phyloP scores from a whole-genome alignment of 345 rosid species.

The Salix caprea region DNA sequence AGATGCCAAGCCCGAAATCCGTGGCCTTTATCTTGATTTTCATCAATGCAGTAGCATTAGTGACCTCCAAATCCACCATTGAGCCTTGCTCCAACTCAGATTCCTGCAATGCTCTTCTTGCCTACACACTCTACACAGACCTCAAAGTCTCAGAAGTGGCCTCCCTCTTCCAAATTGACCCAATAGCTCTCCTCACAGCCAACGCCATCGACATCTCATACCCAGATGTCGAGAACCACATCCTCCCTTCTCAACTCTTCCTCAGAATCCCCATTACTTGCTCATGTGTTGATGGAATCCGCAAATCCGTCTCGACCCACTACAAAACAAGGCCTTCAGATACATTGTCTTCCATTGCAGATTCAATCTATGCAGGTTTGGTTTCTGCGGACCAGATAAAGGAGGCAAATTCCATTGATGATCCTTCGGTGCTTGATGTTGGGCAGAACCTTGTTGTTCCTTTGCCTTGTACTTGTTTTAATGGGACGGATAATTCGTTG shows the following conservation, averaged over 20 bases:
- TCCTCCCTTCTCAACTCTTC: slow-evolving; percentile 82
- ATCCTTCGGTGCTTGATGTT: slow-evolving; percentile 65
- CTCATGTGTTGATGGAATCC: slow-evolving; percentile 86
- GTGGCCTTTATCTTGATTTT: slow-evolving; percentile 25
- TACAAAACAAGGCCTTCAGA: slow-evolving; percentile 89
- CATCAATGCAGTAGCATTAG: slow-evolving; percentile 32
- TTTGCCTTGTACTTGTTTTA: slow-evolving; percentile 89
- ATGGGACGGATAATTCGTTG: slow-evolving; percentile 70
- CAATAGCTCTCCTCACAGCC: slow-evolving; percentile 61
- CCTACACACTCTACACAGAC: slow-evolving; percentile 89
- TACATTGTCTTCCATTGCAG: slow-evolving; percentile 55
- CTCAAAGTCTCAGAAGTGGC: slow-evolving; percentile 87
- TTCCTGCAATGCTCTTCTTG: slow-evolving; percentile 76
- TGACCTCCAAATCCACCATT: slow-evolving; percentile 71
- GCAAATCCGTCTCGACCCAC: slow-evolving; percentile 65
- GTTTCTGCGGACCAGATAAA: slow-evolving; percentile 86
- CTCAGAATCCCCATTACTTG: slow-evolving; percentile 73
- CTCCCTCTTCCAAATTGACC: slow-evolving; percentile 89
- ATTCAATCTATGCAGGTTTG: slow-evolving; percentile 64
- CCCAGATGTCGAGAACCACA: slow-evolving; percentile 89
- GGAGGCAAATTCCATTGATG: slow-evolving; percentile 70
- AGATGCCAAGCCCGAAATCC: slow-evolving; percentile 36
- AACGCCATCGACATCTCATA: slow-evolving; percentile 88
- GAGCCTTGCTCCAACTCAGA: slow-evolving; percentile 86
- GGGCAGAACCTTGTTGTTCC: slow-evolving; percentile 74